Percentiles rank a stretch among this genome's conserved stretches.
Evolutionary conservation across 2,329 filamentous ascomycete genomes (phyloP).

Genomic region (Diaporthe helianthi): DNA sequence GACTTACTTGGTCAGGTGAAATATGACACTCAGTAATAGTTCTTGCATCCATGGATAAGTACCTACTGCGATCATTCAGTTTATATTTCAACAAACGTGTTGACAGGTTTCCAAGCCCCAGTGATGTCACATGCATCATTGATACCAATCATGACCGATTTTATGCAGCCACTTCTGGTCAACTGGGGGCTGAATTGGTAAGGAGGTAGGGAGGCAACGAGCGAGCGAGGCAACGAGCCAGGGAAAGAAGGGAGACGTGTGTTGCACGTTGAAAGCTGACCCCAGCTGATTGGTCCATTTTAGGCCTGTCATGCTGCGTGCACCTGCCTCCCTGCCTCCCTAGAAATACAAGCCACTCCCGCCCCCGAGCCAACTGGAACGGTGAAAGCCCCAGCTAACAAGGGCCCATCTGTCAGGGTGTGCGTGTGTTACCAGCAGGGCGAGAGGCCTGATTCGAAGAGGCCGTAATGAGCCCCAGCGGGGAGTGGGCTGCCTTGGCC

Average conservation of each 20-base stretch:
- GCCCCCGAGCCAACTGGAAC: background rate
- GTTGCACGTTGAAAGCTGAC: constrained; percentile 4
- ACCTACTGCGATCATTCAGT: background rate
- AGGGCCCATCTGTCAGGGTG: background rate
- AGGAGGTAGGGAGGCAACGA: no score
- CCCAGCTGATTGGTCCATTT: constrained; percentile 12
- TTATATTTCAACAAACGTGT: background rate
- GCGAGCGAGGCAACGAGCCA: no score
- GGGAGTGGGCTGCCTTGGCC: background rate
- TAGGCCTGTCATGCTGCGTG: constrained; percentile 1
- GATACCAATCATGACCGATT: background rate
- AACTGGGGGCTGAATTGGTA: no score
- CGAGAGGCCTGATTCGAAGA: constrained; percentile 18
- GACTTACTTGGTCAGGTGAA: background rate
- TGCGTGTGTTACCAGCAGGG: background rate
- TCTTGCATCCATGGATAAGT: no score
- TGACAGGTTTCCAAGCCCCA: background rate
- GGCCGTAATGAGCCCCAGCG: constrained; percentile 9
- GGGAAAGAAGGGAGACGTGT: background rate
- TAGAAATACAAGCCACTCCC: constrained; percentile 9
- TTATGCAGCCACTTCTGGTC: no score
- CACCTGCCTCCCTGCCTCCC: background rate
- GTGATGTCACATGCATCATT: background rate
- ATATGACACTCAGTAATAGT: background rate
- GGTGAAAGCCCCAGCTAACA: background rate